A percentile compares a stretch with the other conserved stretches of the same genome.
Evolutionary conservation across 352 stramenopile species (phyloP).

Genomic region (Pythium chondricola): DNA sequence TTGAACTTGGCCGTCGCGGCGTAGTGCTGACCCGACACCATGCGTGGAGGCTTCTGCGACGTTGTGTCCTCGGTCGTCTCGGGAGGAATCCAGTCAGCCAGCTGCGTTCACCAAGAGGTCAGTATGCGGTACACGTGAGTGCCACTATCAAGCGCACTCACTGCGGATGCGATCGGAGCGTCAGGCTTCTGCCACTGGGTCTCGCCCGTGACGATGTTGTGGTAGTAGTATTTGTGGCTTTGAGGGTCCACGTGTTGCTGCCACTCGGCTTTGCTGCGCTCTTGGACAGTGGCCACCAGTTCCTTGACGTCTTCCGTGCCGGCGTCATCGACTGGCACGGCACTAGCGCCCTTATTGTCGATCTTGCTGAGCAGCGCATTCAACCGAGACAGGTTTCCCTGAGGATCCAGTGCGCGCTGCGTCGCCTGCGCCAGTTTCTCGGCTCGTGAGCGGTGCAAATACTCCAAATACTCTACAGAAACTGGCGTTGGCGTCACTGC

Average conservation of each 20-base stretch:
- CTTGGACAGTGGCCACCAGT: conserved; percentile 10
- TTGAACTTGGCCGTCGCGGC: conserved; percentile 72
- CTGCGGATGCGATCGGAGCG: conserved; percentile 54
- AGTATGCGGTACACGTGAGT: neutral
- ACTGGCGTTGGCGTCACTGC: conserved; percentile 12
- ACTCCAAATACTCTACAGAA: conserved; percentile 58
- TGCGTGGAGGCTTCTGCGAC: conserved; percentile 18
- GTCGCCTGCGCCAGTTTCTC: conserved; percentile 48
- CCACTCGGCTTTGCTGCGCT: conserved; percentile 42
- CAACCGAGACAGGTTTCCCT: conserved; percentile 59
- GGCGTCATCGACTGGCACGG: neutral
- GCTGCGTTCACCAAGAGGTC: conserved; percentile 24
- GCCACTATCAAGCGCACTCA: conserved; percentile 38
- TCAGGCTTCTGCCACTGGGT: conserved; percentile 81
- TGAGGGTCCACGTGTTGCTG: conserved; percentile 82
- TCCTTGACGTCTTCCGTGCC: conserved; percentile 2
- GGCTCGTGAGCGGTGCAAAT: conserved; percentile 45
- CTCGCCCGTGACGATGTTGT: conserved; percentile 67
- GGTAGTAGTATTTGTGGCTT: conserved; percentile 79
- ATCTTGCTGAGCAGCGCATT: conserved; percentile 70
- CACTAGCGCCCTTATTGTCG: conserved; percentile 18
- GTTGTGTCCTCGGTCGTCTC: conserved; percentile 26
- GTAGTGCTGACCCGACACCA: conserved; percentile 64
- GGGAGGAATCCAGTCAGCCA: conserved; percentile 73
- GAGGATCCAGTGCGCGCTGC: conserved; percentile 59